Percentiles rank a stretch among this genome's conserved stretches.
Evolutionary conservation across 805 yeast genomes (phyloP).

Genomic region (Lipomyces yamadae): DNA sequence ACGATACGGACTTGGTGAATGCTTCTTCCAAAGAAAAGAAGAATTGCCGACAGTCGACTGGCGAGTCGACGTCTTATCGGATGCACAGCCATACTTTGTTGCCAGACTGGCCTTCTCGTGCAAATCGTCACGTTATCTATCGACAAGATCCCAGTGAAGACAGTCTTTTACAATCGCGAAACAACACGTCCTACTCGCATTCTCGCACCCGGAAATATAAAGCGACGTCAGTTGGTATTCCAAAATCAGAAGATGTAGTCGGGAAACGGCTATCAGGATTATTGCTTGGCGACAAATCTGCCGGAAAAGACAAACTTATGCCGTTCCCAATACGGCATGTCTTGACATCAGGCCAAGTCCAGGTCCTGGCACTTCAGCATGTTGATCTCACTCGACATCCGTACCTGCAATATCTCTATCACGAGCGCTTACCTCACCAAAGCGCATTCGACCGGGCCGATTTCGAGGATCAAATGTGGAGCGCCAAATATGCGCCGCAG

Average conservation of each 20-base stretch:
- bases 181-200: neutral
- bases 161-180: neutral
- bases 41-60: neutral
- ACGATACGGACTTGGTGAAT: constrained; percentile 1
- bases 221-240: constrained; percentile 1
- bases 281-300: neutral
- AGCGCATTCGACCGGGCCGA: constrained; percentile 41
- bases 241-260: neutral
- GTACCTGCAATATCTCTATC: constrained; percentile 22
- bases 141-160: neutral
- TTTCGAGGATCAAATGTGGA: constrained; percentile 42
- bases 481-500: constrained; percentile 40
- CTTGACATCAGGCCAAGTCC: constrained; percentile 7
- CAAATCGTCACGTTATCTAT: constrained; percentile 16
- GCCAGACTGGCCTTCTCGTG: constrained; percentile 20
- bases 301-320: neutral
- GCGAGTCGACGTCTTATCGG: neutral
- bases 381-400: constrained; percentile 21
- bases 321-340: constrained; percentile 22
- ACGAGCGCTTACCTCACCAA: constrained; percentile 8
- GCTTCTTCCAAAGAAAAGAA: neutral
- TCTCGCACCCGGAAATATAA: neutral
- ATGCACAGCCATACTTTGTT: neutral
- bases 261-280: neutral
- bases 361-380: constrained; percentile 8